Base-by-base conservation (phyloP, 306 rosid species). In the Amphicarpaea edgeworthii region DNA sequence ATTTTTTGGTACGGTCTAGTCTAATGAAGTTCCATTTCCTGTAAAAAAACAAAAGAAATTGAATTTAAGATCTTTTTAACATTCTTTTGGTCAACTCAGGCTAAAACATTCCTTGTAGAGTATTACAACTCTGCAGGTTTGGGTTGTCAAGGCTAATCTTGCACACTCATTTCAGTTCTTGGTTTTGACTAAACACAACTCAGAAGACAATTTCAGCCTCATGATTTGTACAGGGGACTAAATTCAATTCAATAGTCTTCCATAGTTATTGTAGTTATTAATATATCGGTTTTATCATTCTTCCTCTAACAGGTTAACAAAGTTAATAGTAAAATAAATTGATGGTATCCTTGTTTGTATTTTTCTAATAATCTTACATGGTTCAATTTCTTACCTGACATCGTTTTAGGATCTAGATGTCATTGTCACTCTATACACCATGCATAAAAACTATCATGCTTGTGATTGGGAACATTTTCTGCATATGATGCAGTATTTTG, bases 401-500 rank as follows among this genome's bases (percentile, higher is more conserved):
- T n/a, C n/a, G n/a, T n/a, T 17, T 47, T 62, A 20, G 20, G 46
- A 63, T 32, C n/a, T 20, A 7, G 7, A 60, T 20, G 61, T 32
- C 11, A 1, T 8, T 30, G 32, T 43, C 46, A 41, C 43, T 57
- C 3, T 59, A 10, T 47, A 30, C 50, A 75, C 20, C 62, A 46
- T 28, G 51, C 10, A 34, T 20, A 60, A 19, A 42, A 74, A 21
- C 6, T 17, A 20, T 4, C 21, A 26, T 2, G 2, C 71, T 74
- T 43, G 42, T 55, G 38, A 72, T 24, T 4, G 19, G 30, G n/a
- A n/a, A n/a, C n/a, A 24, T 60, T 58, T 55, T 40, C 42, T 55
- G 19, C 41, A 41, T 59, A 71, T 46, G 20, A 32, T 49, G 58
- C 17, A 40, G 58, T 21, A 8, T 63, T 26, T 72, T 53, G n/a